phyloP scores from a whole-genome alignment of 345 rosid genomes.

The Pistacia vera region DNA sequence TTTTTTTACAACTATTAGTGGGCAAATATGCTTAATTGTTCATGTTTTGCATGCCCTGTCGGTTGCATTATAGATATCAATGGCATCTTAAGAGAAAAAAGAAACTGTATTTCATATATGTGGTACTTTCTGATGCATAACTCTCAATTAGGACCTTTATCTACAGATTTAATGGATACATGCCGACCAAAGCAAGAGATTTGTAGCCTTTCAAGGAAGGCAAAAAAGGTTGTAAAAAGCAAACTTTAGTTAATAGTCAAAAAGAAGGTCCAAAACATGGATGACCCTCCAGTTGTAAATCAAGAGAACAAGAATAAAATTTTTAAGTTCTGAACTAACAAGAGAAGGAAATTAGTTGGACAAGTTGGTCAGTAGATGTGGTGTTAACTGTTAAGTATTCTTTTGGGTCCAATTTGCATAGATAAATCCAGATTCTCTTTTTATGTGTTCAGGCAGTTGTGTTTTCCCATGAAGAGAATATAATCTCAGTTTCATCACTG shows the following conservation, averaged over 20 bases:
- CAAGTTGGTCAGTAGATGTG: constrained; percentile 33
- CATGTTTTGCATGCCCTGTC: neutral
- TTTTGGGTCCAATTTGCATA: constrained; percentile 26
- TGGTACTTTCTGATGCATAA: constrained; percentile 8
- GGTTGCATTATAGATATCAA: neutral
- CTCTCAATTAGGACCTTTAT: constrained; percentile 13
- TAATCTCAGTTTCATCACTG: neutral
- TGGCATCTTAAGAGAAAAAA: neutral
- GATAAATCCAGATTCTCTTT: constrained; percentile 30
- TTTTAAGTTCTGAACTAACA: neutral
- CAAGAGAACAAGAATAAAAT: constrained; percentile 35
- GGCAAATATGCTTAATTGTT: neutral
- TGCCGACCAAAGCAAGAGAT: constrained; percentile 15
- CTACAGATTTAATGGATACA: constrained; percentile 1
- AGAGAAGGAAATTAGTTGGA: constrained; percentile 17
- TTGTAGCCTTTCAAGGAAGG: constrained; percentile 29
- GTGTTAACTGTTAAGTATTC: constrained; percentile 20
- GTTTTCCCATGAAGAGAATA: constrained; percentile 24
- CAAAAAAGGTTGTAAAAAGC: constrained; percentile 24
- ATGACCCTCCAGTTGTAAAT: constrained; percentile 38
- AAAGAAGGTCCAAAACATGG: constrained; percentile 20
- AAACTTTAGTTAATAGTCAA: neutral
- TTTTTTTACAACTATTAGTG: neutral
- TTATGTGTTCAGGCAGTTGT: constrained; percentile 26
- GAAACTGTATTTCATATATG: neutral